Evolutionary conservation across 106 monocot species (phyloP).

Genomic region (Allium cepa): DNA sequence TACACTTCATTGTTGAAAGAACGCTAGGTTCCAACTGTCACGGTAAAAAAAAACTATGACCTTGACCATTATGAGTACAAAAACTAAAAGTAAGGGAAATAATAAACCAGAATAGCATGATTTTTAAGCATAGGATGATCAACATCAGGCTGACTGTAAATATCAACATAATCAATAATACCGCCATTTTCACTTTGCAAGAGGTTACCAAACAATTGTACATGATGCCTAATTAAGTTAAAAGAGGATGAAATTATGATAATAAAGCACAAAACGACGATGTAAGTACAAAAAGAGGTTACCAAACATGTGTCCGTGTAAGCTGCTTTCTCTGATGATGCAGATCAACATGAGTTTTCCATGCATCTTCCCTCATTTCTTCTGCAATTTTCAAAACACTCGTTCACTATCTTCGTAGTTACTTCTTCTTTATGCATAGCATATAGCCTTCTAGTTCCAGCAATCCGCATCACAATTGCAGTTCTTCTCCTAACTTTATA

Average conservation of each 20-base stretch:
- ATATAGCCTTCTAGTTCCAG: too few relatives aligned
- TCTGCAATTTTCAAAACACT: too few relatives aligned
- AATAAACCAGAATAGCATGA: constrained; percentile 3
- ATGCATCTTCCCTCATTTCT: too few relatives aligned
- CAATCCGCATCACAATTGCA: too few relatives aligned
- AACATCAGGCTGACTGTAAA: constrained; percentile 7
- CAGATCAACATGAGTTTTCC: too few relatives aligned
- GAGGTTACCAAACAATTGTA: neutral
- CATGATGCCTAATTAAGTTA: neutral
- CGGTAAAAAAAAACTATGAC: neutral
- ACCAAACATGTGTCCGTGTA: too few relatives aligned
- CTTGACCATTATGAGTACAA: neutral
- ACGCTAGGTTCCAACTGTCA: constrained; percentile 2
- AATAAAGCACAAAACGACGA: too few relatives aligned
- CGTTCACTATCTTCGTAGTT: too few relatives aligned
- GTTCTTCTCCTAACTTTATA: too few relatives aligned
- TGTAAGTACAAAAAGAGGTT: too few relatives aligned
- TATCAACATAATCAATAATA: constrained; percentile 10
- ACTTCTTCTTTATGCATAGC: too few relatives aligned
- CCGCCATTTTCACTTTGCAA: constrained; percentile 7
- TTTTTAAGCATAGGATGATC: constrained; percentile 4
- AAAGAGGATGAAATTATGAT: neutral
- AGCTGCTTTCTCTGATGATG: too few relatives aligned
- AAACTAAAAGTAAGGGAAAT: neutral
- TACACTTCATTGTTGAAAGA: neutral